A percentile compares a stretch with the other conserved stretches of the same genome.
phyloP scores from a whole-genome alignment of 352 stramenopile species.

The Elongisporangium prolatum region DNA sequence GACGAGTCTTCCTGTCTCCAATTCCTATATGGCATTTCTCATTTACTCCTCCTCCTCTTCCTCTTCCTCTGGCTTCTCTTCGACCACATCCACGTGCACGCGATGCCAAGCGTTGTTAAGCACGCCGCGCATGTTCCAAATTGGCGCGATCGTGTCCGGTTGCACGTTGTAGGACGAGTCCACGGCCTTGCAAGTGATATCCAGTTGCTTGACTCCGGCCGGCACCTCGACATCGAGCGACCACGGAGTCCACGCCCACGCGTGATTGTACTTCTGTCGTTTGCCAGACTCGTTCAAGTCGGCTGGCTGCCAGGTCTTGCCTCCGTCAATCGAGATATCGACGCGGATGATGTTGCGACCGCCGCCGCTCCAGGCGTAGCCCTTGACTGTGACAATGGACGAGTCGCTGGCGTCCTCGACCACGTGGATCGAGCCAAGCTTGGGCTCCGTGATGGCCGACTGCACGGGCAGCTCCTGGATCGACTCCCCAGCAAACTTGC shows the following conservation, averaged over 20 bases:
- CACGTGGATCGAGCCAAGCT: constrained; percentile 37
- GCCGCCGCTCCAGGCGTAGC: constrained; percentile 93
- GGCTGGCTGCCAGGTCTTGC: constrained; percentile 90
- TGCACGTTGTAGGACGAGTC: constrained; percentile 96
- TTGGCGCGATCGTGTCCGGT: constrained; percentile 92
- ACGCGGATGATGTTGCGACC: constrained; percentile 95
- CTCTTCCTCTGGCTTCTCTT: constrained; percentile 36
- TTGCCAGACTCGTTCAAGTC: constrained; percentile 80
- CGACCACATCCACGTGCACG: constrained; percentile 61
- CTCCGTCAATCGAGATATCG: constrained; percentile 93
- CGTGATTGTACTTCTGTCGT: constrained; percentile 86
- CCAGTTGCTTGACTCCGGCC: constrained; percentile 66
- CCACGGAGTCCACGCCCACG: constrained; percentile 97
- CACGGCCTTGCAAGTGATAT: constrained; percentile 93
- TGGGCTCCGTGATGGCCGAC: constrained; percentile 87
- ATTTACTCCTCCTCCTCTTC: constrained; percentile 23
- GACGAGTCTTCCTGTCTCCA: not conserved
- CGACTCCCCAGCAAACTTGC: constrained; percentile 79
- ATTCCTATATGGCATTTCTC: not conserved
- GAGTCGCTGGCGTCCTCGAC: constrained; percentile 56
- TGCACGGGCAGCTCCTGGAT: constrained; percentile 92
- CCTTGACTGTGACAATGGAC: constrained; percentile 87
- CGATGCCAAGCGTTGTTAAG: constrained; percentile 97
- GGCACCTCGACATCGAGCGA: constrained; percentile 90
- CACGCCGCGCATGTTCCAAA: constrained; percentile 98